Evolutionary conservation across 441 rosid species (phyloP).

Genomic region (Eutrema salsugineum): DNA sequence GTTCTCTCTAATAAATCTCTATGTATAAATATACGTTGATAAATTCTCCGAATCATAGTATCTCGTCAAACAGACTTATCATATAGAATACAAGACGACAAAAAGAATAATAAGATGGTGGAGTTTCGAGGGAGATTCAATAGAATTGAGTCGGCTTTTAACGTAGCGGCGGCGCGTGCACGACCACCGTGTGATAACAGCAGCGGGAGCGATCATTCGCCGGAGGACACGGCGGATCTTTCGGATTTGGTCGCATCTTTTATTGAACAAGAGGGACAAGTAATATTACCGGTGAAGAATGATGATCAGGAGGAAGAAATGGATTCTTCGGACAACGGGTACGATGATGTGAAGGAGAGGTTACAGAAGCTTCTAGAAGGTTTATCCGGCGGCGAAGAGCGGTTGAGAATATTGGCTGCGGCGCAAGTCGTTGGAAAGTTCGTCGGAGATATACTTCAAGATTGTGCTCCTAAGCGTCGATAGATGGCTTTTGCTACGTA

Average conservation of each 20-base stretch:
- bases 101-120: conserved; percentile 6
- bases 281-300: background rate
- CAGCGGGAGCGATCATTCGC: conserved; percentile 32
- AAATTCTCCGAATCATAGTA: conserved; percentile 12
- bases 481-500: conserved; percentile 53
- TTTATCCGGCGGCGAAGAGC: conserved; percentile 15
- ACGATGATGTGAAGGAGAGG: conserved; percentile 36
- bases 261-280: conserved; percentile 45
- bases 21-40: conserved; percentile 9
- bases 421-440: conserved; percentile 21
- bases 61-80: background rate
- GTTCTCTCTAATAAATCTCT: background rate
- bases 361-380: conserved; percentile 30
- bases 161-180: conserved; percentile 42
- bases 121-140: conserved; percentile 33
- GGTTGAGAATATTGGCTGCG: conserved; percentile 31
- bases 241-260: conserved; percentile 66
- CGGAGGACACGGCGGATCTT: conserved; percentile 35
- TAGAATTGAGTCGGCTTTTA: conserved; percentile 45
- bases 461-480: conserved; percentile 29
- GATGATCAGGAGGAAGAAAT: conserved; percentile 4
- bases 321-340: conserved; percentile 21
- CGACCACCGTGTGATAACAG: conserved; percentile 27
- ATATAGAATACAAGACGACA: background rate
- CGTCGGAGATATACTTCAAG: conserved; percentile 10